Conservation (phyloP, 768 basidiomycete genomes). For the Dentipellis fragilis region DNA sequence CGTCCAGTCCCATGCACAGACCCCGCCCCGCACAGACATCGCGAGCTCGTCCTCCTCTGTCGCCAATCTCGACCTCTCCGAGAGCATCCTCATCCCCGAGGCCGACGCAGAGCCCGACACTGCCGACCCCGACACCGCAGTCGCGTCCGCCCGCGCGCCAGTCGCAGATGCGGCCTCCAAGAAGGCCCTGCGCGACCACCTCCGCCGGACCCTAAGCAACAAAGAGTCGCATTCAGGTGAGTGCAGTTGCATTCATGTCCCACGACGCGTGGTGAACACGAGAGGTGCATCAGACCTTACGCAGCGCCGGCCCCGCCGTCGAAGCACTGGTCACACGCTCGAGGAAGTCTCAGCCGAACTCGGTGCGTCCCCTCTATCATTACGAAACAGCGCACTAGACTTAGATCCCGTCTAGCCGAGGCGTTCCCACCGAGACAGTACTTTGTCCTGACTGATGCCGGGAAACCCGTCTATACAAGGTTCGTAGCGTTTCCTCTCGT, state of each 20-base stretch:
- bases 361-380: background rate
- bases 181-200: constrained; percentile 57
- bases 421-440: constrained; percentile 59
- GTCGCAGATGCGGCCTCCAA: constrained; percentile 48
- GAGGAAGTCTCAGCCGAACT: constrained; percentile 12
- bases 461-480: constrained; percentile 96
- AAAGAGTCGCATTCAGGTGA: constrained; percentile 41
- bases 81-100: constrained; percentile 66
- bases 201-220: constrained; percentile 54
- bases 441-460: constrained; percentile 89
- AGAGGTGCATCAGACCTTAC: constrained; percentile 1
- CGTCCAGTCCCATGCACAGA: constrained; percentile 27
- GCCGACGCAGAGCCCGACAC: constrained; percentile 52
- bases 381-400: background rate
- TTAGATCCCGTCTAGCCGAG: constrained; percentile 7
- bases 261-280: background rate
- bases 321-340: constrained; percentile 7
- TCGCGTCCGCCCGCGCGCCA: constrained; percentile 27
- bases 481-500: constrained; percentile 21
- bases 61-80: constrained; percentile 50
- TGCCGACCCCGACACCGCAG: constrained; percentile 42
- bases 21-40: constrained; percentile 4
- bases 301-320: constrained; percentile 11
- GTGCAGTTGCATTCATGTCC: constrained; percentile 1
- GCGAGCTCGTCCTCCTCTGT: constrained; percentile 55